phyloP scores from a whole-genome alignment of 192 early-diverging fungal genomes.

The Coemansia sp. region DNA sequence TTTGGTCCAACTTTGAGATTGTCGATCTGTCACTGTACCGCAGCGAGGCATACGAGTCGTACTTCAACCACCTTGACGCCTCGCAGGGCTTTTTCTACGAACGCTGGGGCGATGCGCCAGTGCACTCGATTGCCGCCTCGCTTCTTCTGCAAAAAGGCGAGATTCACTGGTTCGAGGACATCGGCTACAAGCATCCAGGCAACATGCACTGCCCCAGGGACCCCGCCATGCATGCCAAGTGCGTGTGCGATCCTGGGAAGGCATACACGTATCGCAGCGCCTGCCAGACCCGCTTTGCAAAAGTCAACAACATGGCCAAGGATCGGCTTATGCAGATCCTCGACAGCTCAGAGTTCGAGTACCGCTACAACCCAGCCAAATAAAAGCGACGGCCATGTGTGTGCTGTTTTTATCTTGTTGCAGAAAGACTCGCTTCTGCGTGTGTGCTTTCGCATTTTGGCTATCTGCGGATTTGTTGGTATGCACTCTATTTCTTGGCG shows the following conservation, averaged over 20 bases:
- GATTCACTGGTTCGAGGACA: slow-evolving; percentile 74
- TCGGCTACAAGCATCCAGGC: slow-evolving; percentile 69
- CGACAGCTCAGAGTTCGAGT: slow-evolving; percentile 30
- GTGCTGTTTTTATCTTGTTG: too few relatives aligned
- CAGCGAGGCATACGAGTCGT: slow-evolving; percentile 56
- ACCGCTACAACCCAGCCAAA: slow-evolving; percentile 7
- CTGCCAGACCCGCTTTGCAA: slow-evolving; percentile 50
- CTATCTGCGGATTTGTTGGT: too few relatives aligned
- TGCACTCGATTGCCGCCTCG: slow-evolving; percentile 68
- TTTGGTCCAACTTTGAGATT: slow-evolving; percentile 82
- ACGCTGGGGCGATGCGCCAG: slow-evolving; percentile 61
- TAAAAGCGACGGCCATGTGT: not conserved
- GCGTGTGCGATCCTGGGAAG: slow-evolving; percentile 40
- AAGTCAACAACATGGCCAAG: slow-evolving; percentile 52
- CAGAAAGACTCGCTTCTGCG: too few relatives aligned
- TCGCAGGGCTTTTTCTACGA: slow-evolving; percentile 68
- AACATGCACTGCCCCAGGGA: slow-evolving; percentile 72
- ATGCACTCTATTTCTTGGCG: too few relatives aligned
- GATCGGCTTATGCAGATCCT: slow-evolving; percentile 46
- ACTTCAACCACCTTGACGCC: slow-evolving; percentile 62
- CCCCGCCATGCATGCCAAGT: slow-evolving; percentile 41
- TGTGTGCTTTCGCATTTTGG: too few relatives aligned
- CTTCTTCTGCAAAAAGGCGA: slow-evolving; percentile 62
- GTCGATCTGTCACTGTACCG: slow-evolving; percentile 60
- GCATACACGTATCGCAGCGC: slow-evolving; percentile 52